Evolutionary conservation across 306 rosid genomes (phyloP), one percentile per base, ranked within the genome.

Genomic region (Ammopiptanthus mongolicus): DNA sequence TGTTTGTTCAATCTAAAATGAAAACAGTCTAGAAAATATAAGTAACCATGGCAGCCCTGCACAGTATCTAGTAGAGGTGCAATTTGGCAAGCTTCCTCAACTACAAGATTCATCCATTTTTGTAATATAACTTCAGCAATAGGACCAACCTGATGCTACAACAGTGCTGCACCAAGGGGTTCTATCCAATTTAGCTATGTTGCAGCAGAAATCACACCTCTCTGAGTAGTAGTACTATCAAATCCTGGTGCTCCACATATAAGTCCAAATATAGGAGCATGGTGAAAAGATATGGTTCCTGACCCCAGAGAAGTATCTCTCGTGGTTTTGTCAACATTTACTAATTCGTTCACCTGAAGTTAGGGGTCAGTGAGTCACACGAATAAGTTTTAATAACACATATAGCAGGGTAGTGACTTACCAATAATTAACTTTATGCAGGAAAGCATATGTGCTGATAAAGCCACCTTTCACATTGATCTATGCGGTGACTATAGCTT

Each of bases 201-300:
- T 48, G 98, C 97, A 33, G 96, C 96, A 48, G 98, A 93, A 67
- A 93, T 67, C 73, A 88, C 80, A 71, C 91, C 98, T 78, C 96
- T 91, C 72, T 91, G 98, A 50, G 92, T 78, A 74, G 83, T 74
- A 13, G 48, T 53, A 8, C 60, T 33, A 65, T 89, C 97, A 71
- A 88, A 77, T 39, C 97, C 96, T 19, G 91, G 74, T 57, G 86
- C 77, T 60, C 93, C 96, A 76, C 93, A 89, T 34, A 85, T 50
- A 19, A 93, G 87, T 60, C 96, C 98, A 67, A 89, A 93, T 23
- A 89, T 79, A 31, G 97, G 93, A 73, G 97, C 96, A 57, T 91
- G 96, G 65, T 91, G 98, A 76, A 91, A 89, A 69, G 82, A 74
- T 48, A 85, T 80, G 18, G 81, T 72, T 53, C 91, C 84, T 42